Conservation (phyloP, 345 rosid genomes). For the Corchorus olitorius region DNA sequence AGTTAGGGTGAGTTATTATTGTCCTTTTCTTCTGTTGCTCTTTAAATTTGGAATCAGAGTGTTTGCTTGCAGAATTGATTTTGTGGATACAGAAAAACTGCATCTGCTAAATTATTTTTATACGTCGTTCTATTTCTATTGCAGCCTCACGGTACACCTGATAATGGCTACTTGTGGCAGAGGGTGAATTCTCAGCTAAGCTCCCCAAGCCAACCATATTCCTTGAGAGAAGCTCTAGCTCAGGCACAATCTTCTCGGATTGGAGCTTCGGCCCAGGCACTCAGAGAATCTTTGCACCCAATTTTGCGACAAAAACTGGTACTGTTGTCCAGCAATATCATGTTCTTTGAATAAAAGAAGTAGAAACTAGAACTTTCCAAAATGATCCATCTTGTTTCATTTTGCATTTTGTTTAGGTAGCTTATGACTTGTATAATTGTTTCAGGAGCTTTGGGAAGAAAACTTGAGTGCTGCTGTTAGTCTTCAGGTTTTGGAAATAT, state of each 20-base stretch:
- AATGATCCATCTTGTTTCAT: neutral
- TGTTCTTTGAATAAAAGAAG: neutral
- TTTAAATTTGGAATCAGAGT: neutral
- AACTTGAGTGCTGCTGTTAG: slow-evolving; percentile 95
- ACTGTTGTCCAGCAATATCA: slow-evolving; percentile 15
- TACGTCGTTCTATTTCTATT: slow-evolving; percentile 29
- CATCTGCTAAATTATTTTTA: slow-evolving; percentile 12
- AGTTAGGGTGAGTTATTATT: slow-evolving; percentile 52
- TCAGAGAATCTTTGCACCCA: slow-evolving; percentile 95
- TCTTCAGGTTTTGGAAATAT: slow-evolving; percentile 95
- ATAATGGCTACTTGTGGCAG: slow-evolving; percentile 90
- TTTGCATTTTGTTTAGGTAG: slow-evolving; percentile 16
- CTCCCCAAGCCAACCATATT: slow-evolving; percentile 98
- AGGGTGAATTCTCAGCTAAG: slow-evolving; percentile 96
- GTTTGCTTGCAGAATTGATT: slow-evolving; percentile 14
- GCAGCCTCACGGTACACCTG: slow-evolving; percentile 96
- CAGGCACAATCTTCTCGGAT: slow-evolving; percentile 99
- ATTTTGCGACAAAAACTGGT: slow-evolving; percentile 95
- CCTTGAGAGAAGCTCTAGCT: slow-evolving; percentile 96
- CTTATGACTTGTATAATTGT: slow-evolving; percentile 29
- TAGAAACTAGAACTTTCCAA: neutral
- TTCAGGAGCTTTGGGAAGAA: slow-evolving; percentile 99
- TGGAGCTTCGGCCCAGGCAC: slow-evolving; percentile 98
- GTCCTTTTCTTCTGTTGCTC: slow-evolving; percentile 4
- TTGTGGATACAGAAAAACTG: slow-evolving; percentile 6